phyloP scores from a whole-genome alignment of 108 stramenopile genomes.

The Conticribra guillardii region DNA sequence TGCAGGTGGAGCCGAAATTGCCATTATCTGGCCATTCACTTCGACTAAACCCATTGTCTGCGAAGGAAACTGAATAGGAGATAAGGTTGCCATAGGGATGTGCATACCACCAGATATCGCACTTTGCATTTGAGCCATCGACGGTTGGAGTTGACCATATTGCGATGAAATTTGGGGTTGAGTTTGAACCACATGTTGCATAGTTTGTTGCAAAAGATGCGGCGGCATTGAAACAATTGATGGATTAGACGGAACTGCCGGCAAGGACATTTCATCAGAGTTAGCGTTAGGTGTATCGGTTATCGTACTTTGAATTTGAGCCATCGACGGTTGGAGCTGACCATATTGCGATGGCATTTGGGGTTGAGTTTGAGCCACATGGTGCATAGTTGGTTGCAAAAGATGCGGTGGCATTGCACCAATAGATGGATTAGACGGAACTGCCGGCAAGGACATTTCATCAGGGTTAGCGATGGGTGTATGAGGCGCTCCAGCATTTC shows the following conservation, averaged over 20 bases:
- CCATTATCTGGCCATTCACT: slow-evolving; percentile 16
- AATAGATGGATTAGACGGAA: background rate
- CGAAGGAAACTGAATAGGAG: background rate
- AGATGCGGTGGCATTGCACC: background rate
- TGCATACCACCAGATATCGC: too few relatives aligned
- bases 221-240: background rate
- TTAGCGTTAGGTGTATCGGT: background rate
- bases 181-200: background rate
- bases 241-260: background rate
- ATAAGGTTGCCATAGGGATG: background rate
- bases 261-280: background rate
- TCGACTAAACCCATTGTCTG: background rate
- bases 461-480: background rate
- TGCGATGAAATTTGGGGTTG: background rate
- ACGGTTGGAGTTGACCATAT: background rate
- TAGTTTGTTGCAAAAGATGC: background rate
- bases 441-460: background rate
- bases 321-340: background rate
- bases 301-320: background rate
- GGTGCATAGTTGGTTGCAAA: background rate
- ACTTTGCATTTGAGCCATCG: background rate
- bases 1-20: background rate
- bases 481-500: background rate
- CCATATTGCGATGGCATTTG: background rate
- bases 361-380: background rate